Conservation (phyloP, 83 land plant species). For the Isoetes engelmannii region DNA sequence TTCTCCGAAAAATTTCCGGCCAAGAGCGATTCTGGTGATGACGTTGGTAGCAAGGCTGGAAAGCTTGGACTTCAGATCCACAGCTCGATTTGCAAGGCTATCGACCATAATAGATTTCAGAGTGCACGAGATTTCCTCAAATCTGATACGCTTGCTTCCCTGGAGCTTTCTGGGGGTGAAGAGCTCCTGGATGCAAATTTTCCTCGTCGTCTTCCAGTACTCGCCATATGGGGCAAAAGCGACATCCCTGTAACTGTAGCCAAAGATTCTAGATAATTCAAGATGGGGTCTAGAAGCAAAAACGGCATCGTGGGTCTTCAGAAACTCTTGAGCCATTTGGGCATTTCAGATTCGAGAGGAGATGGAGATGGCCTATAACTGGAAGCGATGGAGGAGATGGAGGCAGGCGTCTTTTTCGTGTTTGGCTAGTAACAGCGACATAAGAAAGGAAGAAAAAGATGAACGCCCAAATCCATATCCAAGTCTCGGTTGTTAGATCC, state of each 20-base stretch:
- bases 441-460: no score
- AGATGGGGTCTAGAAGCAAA: not conserved
- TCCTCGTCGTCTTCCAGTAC: slow-evolving; percentile 1
- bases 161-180: not conserved
- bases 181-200: not conserved
- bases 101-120: not conserved
- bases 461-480: no score
- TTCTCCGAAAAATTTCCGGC: not conserved
- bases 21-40: not conserved
- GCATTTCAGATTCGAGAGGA: no score
- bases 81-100: not conserved
- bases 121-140: not conserved
- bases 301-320: no score
- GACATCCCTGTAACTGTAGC: not conserved
- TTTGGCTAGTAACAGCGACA: no score
- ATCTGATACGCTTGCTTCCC: not conserved
- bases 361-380: no score
- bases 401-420: no score
- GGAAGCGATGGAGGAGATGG: no score
- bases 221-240: not conserved
- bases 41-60: not conserved
- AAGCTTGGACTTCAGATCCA: not conserved
- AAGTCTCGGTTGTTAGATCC: no score
- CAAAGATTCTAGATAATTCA: not conserved
- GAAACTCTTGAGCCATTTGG: no score